Percentiles rank a stretch among this genome's conserved stretches.
phyloP scores from a whole-genome alignment of 495 filamentous ascomycete genomes.

The Podospora anserina region DNA sequence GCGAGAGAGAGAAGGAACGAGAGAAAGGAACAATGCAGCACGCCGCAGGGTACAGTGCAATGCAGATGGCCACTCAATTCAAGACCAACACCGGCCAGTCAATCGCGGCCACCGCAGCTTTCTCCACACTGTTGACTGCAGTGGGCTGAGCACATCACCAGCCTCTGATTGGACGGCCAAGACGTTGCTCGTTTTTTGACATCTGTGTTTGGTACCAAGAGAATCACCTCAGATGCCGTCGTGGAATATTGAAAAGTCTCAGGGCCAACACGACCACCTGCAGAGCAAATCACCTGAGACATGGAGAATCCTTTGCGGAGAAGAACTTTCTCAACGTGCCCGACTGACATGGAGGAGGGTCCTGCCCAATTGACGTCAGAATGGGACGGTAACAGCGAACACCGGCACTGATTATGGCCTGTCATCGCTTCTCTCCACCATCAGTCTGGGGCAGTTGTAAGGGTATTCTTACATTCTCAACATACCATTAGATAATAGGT shows the following conservation, averaged over 20 bases:
- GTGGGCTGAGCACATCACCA: not conserved
- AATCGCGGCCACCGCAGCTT: not conserved
- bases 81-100: not conserved
- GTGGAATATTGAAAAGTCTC: not conserved
- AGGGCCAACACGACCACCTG: not conserved
- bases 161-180: not conserved
- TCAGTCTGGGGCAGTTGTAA: no score
- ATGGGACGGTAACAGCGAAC: not conserved
- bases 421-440: not conserved
- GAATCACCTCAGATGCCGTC: not conserved
- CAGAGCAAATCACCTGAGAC: not conserved
- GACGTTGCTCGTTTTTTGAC: not conserved
- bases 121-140: not conserved
- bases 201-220: not conserved
- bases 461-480: no score
- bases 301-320: not conserved
- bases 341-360: not conserved
- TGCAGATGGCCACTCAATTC: no score
- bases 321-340: not conserved
- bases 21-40: not conserved
- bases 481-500: not conserved
- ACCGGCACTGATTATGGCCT: not conserved
- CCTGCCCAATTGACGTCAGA: constrained; percentile 1
- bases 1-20: not conserved
- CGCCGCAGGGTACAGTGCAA: not conserved